These are phyloP conservation scores for Aspergillus alliaceus DNA, from an alignment of 2,329 filamentous ascomycete species.

Conservation along the genomic window DNA sequence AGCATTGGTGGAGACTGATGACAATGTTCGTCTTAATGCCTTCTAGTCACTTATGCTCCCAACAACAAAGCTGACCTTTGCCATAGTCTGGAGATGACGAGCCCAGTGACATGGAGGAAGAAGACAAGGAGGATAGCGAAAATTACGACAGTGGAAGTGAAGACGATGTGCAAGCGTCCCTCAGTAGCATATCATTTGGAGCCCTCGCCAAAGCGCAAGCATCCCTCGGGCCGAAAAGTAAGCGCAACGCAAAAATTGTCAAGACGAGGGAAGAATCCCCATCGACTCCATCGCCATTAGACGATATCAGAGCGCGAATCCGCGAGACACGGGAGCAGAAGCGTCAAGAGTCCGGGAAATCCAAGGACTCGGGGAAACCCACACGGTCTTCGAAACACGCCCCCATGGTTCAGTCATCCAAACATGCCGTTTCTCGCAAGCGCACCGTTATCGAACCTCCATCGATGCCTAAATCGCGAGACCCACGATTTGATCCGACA, in stretches of 20 bases:
- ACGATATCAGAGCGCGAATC: constrained; percentile 41
- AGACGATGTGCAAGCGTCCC: constrained; percentile 38
- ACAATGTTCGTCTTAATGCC: constrained; percentile 2
- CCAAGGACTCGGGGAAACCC: constrained; percentile 25
- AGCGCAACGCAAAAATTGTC: constrained; percentile 22
- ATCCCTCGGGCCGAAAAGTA: constrained; percentile 53
- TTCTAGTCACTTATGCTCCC: not conserved
- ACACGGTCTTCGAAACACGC: constrained; percentile 78
- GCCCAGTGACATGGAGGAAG: constrained; percentile 40
- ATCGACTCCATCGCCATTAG: constrained; percentile 30
- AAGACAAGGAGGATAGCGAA: constrained; percentile 36
- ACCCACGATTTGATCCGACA: constrained; percentile 83
- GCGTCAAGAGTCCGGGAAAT: constrained; percentile 29
- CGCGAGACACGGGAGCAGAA: constrained; percentile 46
- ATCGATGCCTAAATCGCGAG: constrained; percentile 64
- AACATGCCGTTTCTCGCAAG: constrained; percentile 77
- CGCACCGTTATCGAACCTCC: constrained; percentile 67
- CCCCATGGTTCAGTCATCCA: constrained; percentile 77
- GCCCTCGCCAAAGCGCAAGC: constrained; percentile 86
- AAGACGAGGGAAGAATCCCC: constrained; percentile 11
- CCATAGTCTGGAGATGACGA: constrained; percentile 39
- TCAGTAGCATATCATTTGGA: constrained; percentile 76
- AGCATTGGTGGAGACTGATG: constrained; percentile 9
- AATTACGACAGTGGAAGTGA: constrained; percentile 34
- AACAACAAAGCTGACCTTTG: constrained; percentile 13